phyloP scores from a whole-genome alignment of 78 protist genomes.

The Tieghemostelium lacteum region DNA sequence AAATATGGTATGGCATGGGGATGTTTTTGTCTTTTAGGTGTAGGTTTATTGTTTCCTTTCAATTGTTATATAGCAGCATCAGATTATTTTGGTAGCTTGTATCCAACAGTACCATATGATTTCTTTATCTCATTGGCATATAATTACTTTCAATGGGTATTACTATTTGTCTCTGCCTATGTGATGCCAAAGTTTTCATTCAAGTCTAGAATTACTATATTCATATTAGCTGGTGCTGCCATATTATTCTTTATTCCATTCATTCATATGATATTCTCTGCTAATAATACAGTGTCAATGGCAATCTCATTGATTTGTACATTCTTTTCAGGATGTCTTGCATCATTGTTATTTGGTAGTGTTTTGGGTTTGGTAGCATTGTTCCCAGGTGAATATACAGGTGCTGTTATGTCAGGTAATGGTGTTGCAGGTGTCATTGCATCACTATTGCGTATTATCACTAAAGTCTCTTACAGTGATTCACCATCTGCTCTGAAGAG shows the following conservation, averaged over 20 bases:
- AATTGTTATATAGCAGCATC: constrained; percentile 71
- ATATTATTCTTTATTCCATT: constrained; percentile 64
- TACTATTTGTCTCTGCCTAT: constrained; percentile 50
- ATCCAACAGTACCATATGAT: constrained; percentile 32
- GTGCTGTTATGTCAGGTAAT: constrained; percentile 79
- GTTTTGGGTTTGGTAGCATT: constrained; percentile 67
- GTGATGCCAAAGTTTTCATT: constrained; percentile 58
- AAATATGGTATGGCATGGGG: constrained; percentile 68
- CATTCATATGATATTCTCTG: constrained; percentile 18
- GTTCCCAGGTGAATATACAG: constrained; percentile 70
- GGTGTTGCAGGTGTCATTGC: constrained; percentile 83
- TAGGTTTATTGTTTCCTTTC: constrained; percentile 74
- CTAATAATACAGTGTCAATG: background rate
- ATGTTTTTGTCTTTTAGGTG: constrained; percentile 63
- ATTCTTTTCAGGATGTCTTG: constrained; percentile 46
- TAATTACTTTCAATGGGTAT: constrained; percentile 59
- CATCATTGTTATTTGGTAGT: constrained; percentile 68
- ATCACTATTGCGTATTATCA: constrained; percentile 50
- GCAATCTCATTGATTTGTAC: constrained; percentile 15
- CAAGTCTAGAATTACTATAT: constrained; percentile 23
- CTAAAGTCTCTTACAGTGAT: constrained; percentile 27
- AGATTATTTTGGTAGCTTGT: constrained; percentile 26
- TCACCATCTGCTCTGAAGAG: background rate
- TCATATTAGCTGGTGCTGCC: constrained; percentile 18
- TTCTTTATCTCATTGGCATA: constrained; percentile 75